Evolutionary conservation across 148 eudicot species (phyloP).

Genomic region (Rhododendron ferrugineum): DNA sequence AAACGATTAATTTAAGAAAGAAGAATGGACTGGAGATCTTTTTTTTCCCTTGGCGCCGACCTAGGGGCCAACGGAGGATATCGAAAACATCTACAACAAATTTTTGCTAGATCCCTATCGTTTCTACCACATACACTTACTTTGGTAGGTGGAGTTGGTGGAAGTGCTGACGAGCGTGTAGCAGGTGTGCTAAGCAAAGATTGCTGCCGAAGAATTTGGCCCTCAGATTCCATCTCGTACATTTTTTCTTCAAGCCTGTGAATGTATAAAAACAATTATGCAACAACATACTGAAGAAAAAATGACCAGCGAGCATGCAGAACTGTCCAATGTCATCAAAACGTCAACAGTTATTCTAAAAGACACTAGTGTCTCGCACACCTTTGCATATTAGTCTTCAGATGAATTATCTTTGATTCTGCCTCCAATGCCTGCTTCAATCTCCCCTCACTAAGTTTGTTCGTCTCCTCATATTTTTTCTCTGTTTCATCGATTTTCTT

Average conservation of each 20-base stretch:
- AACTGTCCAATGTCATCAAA: neutral
- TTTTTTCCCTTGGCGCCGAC: neutral
- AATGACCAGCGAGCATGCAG: slow-evolving; percentile 1
- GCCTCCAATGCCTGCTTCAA: slow-evolving; percentile 87
- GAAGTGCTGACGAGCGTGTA: slow-evolving; percentile 32
- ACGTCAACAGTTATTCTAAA: neutral
- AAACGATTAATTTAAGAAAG: neutral
- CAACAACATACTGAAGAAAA: neutral
- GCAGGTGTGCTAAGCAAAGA: slow-evolving; percentile 42
- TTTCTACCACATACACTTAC: slow-evolving; percentile 22
- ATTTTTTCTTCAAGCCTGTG: slow-evolving; percentile 83
- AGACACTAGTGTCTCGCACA: slow-evolving; percentile 13
- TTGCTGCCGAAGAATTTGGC: slow-evolving; percentile 73
- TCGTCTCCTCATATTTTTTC: slow-evolving; percentile 86
- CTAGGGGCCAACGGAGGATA: neutral
- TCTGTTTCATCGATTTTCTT: slow-evolving; percentile 81
- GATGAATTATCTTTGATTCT: slow-evolving; percentile 67
- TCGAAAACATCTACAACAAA: neutral
- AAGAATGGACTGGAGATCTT: neutral
- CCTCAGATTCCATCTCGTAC: slow-evolving; percentile 76
- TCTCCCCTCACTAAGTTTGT: slow-evolving; percentile 85
- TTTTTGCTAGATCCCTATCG: neutral
- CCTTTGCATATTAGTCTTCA: slow-evolving; percentile 90
- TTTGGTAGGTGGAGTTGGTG: slow-evolving; percentile 43
- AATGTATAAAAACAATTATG: neutral